These are phyloP conservation scores for Cercospora nicotianae DNA, from an alignment of 2,329 filamentous ascomycete genomes.

Conservation along the genomic window DNA sequence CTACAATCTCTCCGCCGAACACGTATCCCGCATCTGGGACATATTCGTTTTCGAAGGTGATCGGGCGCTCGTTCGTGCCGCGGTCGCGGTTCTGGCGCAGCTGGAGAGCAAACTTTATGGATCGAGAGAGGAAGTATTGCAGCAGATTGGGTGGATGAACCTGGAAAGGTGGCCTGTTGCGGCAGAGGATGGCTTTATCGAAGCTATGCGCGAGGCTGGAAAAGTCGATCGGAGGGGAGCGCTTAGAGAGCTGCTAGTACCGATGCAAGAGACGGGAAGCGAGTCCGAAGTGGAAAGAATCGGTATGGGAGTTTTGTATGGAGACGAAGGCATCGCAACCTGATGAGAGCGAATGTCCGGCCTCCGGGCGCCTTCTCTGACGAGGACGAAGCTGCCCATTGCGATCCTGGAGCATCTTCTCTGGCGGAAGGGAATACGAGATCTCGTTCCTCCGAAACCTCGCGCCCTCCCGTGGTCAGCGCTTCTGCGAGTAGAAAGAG, in stretches of 20 bases:
- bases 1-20: slow-evolving; percentile 41
- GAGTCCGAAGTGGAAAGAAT: not conserved
- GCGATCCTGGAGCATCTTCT: not conserved
- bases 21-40: slow-evolving; percentile 72
- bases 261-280: not conserved
- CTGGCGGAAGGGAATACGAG: not conserved
- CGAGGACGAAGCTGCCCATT: not conserved
- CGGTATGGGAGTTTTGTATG: slow-evolving; percentile 5
- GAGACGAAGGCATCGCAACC: not conserved
- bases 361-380: not conserved
- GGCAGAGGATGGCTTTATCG: slow-evolving; percentile 45
- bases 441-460: not conserved
- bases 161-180: slow-evolving; percentile 37
- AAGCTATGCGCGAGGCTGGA: slow-evolving; percentile 40
- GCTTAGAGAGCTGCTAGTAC: slow-evolving; percentile 4
- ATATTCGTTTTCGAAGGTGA: slow-evolving; percentile 83
- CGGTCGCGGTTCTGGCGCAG: slow-evolving; percentile 62
- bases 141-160: slow-evolving; percentile 45
- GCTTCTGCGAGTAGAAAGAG: slow-evolving; percentile 15
- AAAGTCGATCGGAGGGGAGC: slow-evolving; percentile 34
- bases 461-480: not conserved
- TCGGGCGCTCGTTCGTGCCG: slow-evolving; percentile 66
- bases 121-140: slow-evolving; percentile 45
- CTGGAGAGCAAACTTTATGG: slow-evolving; percentile 56
- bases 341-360: not conserved